Percentiles rank a stretch among this genome's conserved stretches.
Evolutionary conservation across 306 rosid genomes (phyloP).

Genomic region (Leucaena leucocephala): DNA sequence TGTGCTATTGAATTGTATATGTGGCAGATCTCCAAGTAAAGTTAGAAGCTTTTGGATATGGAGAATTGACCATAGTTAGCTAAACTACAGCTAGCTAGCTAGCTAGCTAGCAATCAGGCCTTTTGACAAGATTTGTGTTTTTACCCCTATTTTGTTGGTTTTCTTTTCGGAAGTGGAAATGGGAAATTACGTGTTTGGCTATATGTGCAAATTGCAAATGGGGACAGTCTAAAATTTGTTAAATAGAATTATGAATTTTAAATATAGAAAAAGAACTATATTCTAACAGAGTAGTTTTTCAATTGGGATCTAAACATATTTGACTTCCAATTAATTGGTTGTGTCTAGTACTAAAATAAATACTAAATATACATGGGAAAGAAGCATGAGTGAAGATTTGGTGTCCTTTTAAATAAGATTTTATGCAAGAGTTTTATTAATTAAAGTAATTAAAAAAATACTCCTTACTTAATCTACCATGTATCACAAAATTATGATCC

Average conservation of each 20-base stretch:
- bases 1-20: not conserved
- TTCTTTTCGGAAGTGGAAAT: not conserved
- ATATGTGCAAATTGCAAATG: not conserved
- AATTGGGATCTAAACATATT: not conserved
- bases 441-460: not conserved
- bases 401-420: not conserved
- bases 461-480: too few species aligned
- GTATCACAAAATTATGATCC: too few species aligned
- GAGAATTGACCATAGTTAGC: not conserved
- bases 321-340: not conserved
- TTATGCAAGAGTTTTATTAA: not conserved
- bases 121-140: constrained; percentile 8
- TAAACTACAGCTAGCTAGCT: not conserved
- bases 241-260: not conserved
- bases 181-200: not conserved
- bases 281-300: not conserved
- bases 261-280: not conserved
- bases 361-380: not conserved
- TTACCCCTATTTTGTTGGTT: not conserved
- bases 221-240: not conserved
- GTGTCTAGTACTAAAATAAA: not conserved
- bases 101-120: not conserved
- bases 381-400: not conserved
- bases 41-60: not conserved
- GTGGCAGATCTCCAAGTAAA: constrained; percentile 1